Evolutionary conservation across 306 rosid genomes (phyloP), one percentile per base, ranked within the genome.

Genomic region (Rubus idaeus): DNA sequence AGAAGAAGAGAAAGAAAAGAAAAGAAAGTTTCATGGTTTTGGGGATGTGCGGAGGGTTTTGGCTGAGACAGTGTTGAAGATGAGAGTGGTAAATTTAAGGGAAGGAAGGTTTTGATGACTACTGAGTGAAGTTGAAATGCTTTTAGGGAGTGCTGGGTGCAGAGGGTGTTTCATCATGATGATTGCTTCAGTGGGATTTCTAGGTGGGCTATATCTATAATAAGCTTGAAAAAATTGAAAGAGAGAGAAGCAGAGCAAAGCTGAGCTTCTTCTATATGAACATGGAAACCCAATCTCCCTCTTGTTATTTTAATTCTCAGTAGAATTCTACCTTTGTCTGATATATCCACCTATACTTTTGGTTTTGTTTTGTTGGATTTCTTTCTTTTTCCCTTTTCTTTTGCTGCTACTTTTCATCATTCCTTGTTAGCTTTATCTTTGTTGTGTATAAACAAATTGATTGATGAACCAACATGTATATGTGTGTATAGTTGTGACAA

Each of bases 371-470:
- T 81, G 63, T 77, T 86, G 79, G 87, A 85, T 84, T 91, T 87
- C 82, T 84, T 83, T 88, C 83, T 58, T 73, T 64, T 78, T 63
- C 41, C 76, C 79, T 88, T 88, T 92, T 79, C 82, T 89, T 90
- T 90, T 78, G 68, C 85, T 76, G 75, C 88, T 78, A 87, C 98
- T 92, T 95, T 95, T 89, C 97, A 95, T 95, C 98, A 95, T 95
- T 92, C 98, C 90, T 88, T 88, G 88, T 86, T 75, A 84, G 77
- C 91, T 95, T 92, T 95, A 89, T 87, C 84, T 89, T 85, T 86
- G 77, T 78, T 84, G 69, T 83, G 84, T 74, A 88, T 78, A 85
- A 23, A 75, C 88, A 87, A 88, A 76, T 83, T 86, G 88, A 65
- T 65, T 39, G 49, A 40, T 65, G 70, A 39, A 64, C 46, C 6